Percentiles rank a stretch among this genome's conserved stretches.
phyloP scores from a whole-genome alignment of 1,284 basidiomycete species.

The Tremellales sp. region DNA sequence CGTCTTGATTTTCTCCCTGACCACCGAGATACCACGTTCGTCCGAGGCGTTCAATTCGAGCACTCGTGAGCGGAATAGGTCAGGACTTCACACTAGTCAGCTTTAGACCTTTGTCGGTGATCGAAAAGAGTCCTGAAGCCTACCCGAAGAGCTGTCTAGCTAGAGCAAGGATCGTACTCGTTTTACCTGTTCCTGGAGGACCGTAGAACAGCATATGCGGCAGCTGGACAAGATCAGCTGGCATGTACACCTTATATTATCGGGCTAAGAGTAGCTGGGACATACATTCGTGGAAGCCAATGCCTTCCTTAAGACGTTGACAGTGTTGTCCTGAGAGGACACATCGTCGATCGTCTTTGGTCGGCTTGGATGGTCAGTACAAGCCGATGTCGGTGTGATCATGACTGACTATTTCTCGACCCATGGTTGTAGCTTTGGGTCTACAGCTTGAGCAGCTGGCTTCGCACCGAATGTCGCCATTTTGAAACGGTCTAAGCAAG shows the following conservation, averaged over 20 bases:
- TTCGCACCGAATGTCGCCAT: constrained; percentile 26
- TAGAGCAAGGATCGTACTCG: constrained; percentile 94
- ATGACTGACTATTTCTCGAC: constrained; percentile 90
- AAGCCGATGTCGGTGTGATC: background rate
- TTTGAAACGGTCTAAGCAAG: background rate
- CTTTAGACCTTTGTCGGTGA: background rate
- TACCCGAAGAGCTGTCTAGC: constrained; percentile 92
- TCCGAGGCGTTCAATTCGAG: constrained; percentile 99
- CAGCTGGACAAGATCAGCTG: constrained; percentile 57
- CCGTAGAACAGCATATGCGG: constrained; percentile 99
- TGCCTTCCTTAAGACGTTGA: constrained; percentile 85
- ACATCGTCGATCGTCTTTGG: constrained; percentile 98
- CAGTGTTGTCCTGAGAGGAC: constrained; percentile 93
- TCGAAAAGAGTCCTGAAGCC: constrained; percentile 19
- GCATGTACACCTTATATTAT: no score
- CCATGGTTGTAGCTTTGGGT: constrained; percentile 81
- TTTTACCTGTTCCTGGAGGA: constrained; percentile 97
- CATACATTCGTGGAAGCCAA: constrained; percentile 85
- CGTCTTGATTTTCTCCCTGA: constrained; percentile 97
- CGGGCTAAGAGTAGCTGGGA: background rate
- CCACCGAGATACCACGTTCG: constrained; percentile 93
- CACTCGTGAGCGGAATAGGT: constrained; percentile 88
- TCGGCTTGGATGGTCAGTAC: constrained; percentile 57
- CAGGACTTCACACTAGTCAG: constrained; percentile 62
- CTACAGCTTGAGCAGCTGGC: constrained; percentile 35